Conservation (phyloP, 331 rosid genomes). For the Acacia concinna region DNA sequence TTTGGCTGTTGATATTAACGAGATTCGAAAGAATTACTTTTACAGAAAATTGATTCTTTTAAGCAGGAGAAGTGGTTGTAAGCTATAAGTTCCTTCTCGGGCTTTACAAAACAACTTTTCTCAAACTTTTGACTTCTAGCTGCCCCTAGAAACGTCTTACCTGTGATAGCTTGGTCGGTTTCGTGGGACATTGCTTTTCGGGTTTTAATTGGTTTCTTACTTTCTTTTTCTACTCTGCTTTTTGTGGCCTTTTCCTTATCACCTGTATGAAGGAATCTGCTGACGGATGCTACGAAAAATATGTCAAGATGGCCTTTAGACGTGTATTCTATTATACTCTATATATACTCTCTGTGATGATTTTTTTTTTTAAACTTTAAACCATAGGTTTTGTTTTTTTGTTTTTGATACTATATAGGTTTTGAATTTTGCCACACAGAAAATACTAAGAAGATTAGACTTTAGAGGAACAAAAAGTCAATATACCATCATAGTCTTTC, state of each 20-base stretch:
- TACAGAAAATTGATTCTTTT: not conserved
- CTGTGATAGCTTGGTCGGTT: constrained; percentile 52
- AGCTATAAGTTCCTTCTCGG: constrained; percentile 17
- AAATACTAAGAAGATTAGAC: constrained; percentile 24
- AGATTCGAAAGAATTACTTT: not conserved
- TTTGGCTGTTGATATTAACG: constrained; percentile 14
- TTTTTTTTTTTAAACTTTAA: not conserved
- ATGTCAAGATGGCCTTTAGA: constrained; percentile 15
- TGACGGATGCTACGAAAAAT: constrained; percentile 34
- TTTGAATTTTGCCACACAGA: not conserved
- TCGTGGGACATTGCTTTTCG: constrained; percentile 37
- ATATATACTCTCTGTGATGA: too few relatives aligned
- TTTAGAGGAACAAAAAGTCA: constrained; percentile 23
- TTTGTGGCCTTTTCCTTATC: constrained; percentile 23
- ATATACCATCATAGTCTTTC: not conserved
- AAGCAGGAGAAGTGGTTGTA: constrained; percentile 10
- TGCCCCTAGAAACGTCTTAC: constrained; percentile 47
- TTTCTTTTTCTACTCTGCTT: constrained; percentile 19
- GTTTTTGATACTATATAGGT: not conserved
- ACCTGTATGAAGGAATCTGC: constrained; percentile 49
- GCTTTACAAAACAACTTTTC: not conserved
- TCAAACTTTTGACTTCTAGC: constrained; percentile 42
- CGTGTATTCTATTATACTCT: not conserved
- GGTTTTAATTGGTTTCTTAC: constrained; percentile 28
- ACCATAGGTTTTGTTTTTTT: not conserved